Evolutionary conservation across 148 eudicot species (phyloP), one percentile per base, ranked within the genome.

Genomic region (Dianthus caryophyllus): DNA sequence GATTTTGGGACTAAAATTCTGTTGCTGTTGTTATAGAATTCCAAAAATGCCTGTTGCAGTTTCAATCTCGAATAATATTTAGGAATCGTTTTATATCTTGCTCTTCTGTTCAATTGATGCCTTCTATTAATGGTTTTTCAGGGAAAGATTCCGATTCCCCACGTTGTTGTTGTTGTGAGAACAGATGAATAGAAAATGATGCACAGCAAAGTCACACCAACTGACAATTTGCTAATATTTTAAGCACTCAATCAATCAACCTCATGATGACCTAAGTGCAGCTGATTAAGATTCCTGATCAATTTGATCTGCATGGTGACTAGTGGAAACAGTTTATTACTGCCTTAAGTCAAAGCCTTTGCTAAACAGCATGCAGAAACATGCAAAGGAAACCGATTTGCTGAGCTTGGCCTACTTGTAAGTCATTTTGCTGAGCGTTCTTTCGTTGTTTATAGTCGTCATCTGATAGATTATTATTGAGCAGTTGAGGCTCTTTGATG

Each of bases 151-250:
- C 2, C 25, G 59, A 54, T 26, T 26, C 59, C 59, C 17, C 59
- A 54, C 33, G 31, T 54, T 30, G 39, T 30, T 29, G 41, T 4
- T 12, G 39, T 30, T 29, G 41, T 4, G 2, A 27, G 5, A 27
- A 14, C 18, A 55, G 41, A 30, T 30, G 8, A 58, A 58, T 41
- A 29, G 41, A 29, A 29, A 30, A 58, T 58, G 21, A 29, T 17
- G 30, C 0, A 1, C 30, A 31, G 62, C 62, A 29, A 58, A 58
- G 62, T 58, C 62, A 58, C 15, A 29, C n/a, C n/a, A 41, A 15
- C 62, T 58, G 62, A 39, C 15, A 58, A 25, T 58, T n/a, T 58
- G 10, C 21, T 58, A 58, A 29, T 58, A 58, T 29, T 4, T 21
- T 58, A 58, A 29, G 20, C 15, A 25, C 18, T 56, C 2, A 26